phyloP scores from a whole-genome alignment of 768 basidiomycete species.

The Phylloporus sp. region DNA sequence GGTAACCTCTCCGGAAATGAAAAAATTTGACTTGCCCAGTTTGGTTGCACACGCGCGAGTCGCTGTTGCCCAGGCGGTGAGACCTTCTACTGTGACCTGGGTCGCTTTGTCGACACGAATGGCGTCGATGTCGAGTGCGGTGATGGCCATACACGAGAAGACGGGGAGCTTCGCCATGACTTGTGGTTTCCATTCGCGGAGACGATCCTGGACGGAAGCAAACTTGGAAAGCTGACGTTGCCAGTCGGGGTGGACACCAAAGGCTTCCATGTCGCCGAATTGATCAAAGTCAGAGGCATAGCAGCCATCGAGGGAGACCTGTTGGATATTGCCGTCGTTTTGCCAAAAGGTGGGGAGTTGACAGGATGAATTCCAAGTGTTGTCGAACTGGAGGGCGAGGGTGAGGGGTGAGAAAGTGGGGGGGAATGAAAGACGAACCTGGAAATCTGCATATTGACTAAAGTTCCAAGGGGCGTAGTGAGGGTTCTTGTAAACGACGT shows the following conservation, averaged over 20 bases:
- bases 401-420: not conserved
- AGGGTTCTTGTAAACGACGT: constrained; percentile 69
- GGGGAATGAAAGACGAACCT: constrained; percentile 35
- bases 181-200: constrained; percentile 82
- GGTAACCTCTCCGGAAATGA: constrained; percentile 90
- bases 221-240: constrained; percentile 93
- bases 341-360: constrained; percentile 74
- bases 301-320: constrained; percentile 64
- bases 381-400: constrained; percentile 45
- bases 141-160: constrained; percentile 84
- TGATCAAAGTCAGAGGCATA: constrained; percentile 86
- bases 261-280: constrained; percentile 95
- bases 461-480: constrained; percentile 82
- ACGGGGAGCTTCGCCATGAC: constrained; percentile 73
- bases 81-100: constrained; percentile 79
- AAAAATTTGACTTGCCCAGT: constrained; percentile 81
- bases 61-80: constrained; percentile 67
- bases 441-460: constrained; percentile 77
- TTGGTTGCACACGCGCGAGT: constrained; percentile 70
- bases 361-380: constrained; percentile 71
- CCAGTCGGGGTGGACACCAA: constrained; percentile 93
- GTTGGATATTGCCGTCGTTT: constrained; percentile 56
- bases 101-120: constrained; percentile 96
- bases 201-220: constrained; percentile 93
- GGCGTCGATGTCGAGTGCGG: constrained; percentile 84